Conservation (phyloP, 306 rosid genomes). For the Quercus engelmannii region DNA sequence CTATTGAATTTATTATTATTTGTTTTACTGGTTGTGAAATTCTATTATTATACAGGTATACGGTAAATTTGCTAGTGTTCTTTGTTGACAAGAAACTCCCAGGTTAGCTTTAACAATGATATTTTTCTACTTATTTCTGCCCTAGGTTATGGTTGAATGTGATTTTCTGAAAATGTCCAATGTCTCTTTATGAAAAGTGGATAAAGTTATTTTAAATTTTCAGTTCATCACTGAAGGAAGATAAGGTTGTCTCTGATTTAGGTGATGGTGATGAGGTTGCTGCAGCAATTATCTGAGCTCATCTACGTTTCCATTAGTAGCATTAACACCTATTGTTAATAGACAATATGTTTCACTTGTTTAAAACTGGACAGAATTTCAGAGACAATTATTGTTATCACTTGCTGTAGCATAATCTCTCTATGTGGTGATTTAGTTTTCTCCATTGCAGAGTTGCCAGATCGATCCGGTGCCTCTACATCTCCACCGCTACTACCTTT, state of each 20-base stretch:
- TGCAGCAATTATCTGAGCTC: not conserved
- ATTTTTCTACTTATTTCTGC: not conserved
- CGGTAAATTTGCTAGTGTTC: conserved; percentile 43
- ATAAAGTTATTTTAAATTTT: not conserved
- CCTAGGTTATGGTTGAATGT: not conserved
- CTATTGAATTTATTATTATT: not conserved
- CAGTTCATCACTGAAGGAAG: not conserved
- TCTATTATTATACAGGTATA: conserved; percentile 33
- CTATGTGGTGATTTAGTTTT: not conserved
- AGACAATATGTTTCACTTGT: not conserved
- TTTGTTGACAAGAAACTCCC: conserved; percentile 41
- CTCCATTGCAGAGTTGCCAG: conserved; percentile 37
- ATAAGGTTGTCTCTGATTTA: not conserved
- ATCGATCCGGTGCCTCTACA: conserved; percentile 32
- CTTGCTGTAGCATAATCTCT: not conserved
- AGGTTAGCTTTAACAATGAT: conserved; percentile 23
- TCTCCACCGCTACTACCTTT: conserved; percentile 27
- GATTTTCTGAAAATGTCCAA: not conserved
- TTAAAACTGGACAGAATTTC: not conserved
- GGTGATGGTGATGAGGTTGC: not conserved
- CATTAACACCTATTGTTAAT: not conserved
- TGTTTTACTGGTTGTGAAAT: not conserved
- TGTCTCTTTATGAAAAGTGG: not conserved
- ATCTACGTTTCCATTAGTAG: not conserved
- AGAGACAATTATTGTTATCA: not conserved